A percentile compares a stretch with the other conserved stretches of the same genome.
Evolutionary conservation across 1,284 basidiomycete species (phyloP).

Genomic region (Heterobasidion irregulare): DNA sequence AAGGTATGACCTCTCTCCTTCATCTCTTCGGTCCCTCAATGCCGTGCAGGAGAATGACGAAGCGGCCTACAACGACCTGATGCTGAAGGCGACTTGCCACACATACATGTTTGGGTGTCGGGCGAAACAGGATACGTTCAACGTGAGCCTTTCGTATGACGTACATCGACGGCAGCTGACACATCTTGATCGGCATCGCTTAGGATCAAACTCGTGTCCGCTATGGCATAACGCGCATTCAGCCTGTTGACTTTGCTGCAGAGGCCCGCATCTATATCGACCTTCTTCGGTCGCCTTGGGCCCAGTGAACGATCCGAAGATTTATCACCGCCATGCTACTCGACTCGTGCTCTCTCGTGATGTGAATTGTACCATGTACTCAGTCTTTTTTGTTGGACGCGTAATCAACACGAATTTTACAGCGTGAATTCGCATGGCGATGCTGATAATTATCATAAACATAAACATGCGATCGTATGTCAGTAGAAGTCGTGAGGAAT

Average conservation of each 20-base stretch:
- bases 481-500: not conserved
- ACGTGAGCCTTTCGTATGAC: slow-evolving; percentile 40
- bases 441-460: not conserved
- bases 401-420: too few species aligned
- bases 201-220: slow-evolving; percentile 75
- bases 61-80: slow-evolving; percentile 46
- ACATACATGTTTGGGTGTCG: slow-evolving; percentile 83
- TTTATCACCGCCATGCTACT: too few species aligned
- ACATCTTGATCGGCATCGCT: slow-evolving; percentile 2
- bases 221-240: slow-evolving; percentile 71
- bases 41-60: slow-evolving; percentile 56
- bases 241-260: slow-evolving; percentile 62
- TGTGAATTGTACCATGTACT: too few species aligned
- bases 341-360: not conserved
- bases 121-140: slow-evolving; percentile 84
- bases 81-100: slow-evolving; percentile 63
- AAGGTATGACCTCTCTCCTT: slow-evolving; percentile 37
- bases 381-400: too few species aligned
- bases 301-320: slow-evolving; percentile 15
- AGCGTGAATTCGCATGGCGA: too few species aligned
- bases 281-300: slow-evolving; percentile 34
- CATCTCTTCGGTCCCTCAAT: slow-evolving; percentile 1
- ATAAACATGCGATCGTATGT: not conserved
- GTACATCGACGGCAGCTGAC: not conserved
- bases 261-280: slow-evolving; percentile 60